Evolutionary conservation across 176 grass and related monocot genomes (phyloP), one percentile per base, ranked within the genome.

Genomic region (Avena atlantica): DNA sequence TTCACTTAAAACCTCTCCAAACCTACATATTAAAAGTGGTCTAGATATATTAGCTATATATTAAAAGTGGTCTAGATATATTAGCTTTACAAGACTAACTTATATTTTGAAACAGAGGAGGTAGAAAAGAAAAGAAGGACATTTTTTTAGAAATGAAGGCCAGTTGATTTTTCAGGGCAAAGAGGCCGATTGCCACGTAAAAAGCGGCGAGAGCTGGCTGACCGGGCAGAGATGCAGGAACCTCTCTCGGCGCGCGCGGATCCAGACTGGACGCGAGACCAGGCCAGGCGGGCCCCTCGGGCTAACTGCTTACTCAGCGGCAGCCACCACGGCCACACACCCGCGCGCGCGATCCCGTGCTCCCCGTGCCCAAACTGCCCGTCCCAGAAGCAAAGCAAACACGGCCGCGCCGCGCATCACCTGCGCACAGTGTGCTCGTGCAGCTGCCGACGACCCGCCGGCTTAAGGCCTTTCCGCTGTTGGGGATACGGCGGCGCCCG

Each of bases 201-300:
- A 56, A 55, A 64, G 70, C 53, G 62, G 79, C 70, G 15, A 72
- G 4, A 50, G 55, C 3, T 14, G 47, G 52, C 71, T 42, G 62
- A 27, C 49, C 37, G 67, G 66, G 65, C 55, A 88, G 14, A 74
- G 12, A 74, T 45, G 9, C 40, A 60, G 40, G 81, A 78, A 72
- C 29, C 42, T 27, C 45, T 25, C 48, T 63, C 68, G 82, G 69
- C 34, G 42, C 75, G 9, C 6, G 67, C 47, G 68, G 88, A 81
- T 86, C 88, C 84, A 60, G 21, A 80, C 79, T n/a, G 56, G 72
- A 85, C 73, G 72, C 65, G 74, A 83, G 47, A 87, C 80, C 72
- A 90, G 44, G 20, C 9, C 67, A 89, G 57, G 17, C 11, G 79
- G 79, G 70, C 23, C 69, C 40, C 61, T 59, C 78, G 24, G 73